Percentiles rank a stretch among this genome's conserved stretches.
Evolutionary conservation across 2,329 filamentous ascomycete species (phyloP).

Genomic region (Monosporascus sp.): DNA sequence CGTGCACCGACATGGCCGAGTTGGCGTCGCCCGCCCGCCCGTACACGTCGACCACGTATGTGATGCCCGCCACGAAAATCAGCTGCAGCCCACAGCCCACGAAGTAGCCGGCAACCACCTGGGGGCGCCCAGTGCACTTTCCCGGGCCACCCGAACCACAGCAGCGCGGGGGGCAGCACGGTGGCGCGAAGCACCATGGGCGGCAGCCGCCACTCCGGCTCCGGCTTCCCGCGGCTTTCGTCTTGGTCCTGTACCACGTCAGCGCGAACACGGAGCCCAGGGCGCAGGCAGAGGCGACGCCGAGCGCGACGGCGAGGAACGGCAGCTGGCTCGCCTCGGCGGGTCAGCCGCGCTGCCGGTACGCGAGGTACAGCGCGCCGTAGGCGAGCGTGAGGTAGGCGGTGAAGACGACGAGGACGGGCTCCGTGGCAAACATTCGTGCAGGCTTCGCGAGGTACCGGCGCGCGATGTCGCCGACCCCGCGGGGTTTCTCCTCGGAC

Average conservation of each 20-base stretch:
- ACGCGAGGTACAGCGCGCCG: slow-evolving; percentile 40
- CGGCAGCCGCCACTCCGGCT: slow-evolving; percentile 40
- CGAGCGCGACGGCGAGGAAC: slow-evolving; percentile 36
- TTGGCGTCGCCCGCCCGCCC: slow-evolving; percentile 7
- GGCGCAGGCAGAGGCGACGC: slow-evolving; percentile 24
- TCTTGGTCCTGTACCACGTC: slow-evolving; percentile 11
- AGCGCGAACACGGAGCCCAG: slow-evolving; percentile 11
- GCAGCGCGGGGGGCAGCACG: slow-evolving; percentile 38
- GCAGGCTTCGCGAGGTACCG: slow-evolving; percentile 15
- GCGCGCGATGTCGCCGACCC: slow-evolving; percentile 6
- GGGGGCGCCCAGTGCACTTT: slow-evolving; percentile 11
- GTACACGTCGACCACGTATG: slow-evolving; percentile 17
- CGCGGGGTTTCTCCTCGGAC: slow-evolving; percentile 19
- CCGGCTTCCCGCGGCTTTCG: slow-evolving; percentile 18
- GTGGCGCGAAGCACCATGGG: slow-evolving; percentile 41
- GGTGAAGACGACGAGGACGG: slow-evolving; percentile 14
- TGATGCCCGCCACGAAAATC: slow-evolving; percentile 15
- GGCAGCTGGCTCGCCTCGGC: slow-evolving; percentile 33
- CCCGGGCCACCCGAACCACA: slow-evolving; percentile 48
- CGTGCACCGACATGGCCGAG: slow-evolving; percentile 16
- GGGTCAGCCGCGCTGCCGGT: slow-evolving; percentile 35
- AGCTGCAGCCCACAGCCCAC: slow-evolving; percentile 12
- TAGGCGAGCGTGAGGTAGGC: slow-evolving; percentile 27
- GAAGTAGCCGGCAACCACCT: slow-evolving; percentile 13
- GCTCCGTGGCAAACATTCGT: slow-evolving; percentile 14